Evolutionary conservation across 176 grass and related monocot species (phyloP), one percentile per base, ranked within the genome.

Genomic region (Rhynchospora pubera): DNA sequence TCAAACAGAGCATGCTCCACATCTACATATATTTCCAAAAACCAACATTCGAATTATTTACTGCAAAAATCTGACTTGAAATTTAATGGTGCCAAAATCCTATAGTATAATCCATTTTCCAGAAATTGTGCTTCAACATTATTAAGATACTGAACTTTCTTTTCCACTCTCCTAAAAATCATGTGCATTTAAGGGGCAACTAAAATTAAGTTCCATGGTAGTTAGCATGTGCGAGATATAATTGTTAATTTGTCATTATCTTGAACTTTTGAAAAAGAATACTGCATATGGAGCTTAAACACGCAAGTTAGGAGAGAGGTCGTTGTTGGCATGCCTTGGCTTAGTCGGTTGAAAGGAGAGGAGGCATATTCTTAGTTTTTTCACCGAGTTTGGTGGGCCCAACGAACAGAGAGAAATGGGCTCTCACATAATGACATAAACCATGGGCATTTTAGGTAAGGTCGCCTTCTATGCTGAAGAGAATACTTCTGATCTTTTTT

Each of bases 241-340:
- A 81, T 81, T 43, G 34, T 65, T n/a, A 81, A 39, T 39, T 39
- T 39, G 34, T 39, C 34, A 39, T 39, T 39, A 51, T 48, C 14
- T 74, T 74, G 69, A 5, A 74, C 45, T 74, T 74, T 74, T 0
- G 43, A 19, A 26, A 46, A n/a, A 18, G 47, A 22, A 5, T 22
- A 47, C 9, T n/a, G 4, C n/a, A 63, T 3, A 62, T 47, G 6
- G 10, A 24, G 46, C 4, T 6, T 60, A 47, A 62, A 80, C 78
- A 63, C 78, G 78, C 28, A 80, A 80, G 78, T 80, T 80, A 80
- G 78, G 78, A 80, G 58, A 21, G 6, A 61, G 32, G 78, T 80
- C 78, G 19, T 26, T 74, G 12, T 70, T 53, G 32, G 46, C 57
- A 26, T 55, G 60, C n/a, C 6, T 50, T n/a, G n/a, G n/a, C n/a